Percentiles rank a stretch among this genome's conserved stretches.
phyloP scores from a whole-genome alignment of 2,329 filamentous ascomycete species.

The Falciphora oryzae region DNA sequence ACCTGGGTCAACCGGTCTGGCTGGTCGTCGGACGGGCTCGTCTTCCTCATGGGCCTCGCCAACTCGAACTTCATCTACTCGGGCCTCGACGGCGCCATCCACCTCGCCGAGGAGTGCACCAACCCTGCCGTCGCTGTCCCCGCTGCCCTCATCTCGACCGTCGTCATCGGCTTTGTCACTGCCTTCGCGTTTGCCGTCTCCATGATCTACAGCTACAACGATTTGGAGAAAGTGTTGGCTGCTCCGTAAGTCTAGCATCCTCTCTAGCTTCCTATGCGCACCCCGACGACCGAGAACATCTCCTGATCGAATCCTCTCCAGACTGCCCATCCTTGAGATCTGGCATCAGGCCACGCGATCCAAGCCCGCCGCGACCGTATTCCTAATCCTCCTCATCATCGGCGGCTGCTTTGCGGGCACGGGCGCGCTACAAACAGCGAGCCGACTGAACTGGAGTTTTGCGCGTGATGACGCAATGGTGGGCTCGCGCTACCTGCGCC shows the following conservation, averaged over 20 bases:
- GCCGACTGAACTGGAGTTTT: slow-evolving; percentile 29
- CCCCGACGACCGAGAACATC: neutral
- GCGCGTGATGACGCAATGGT: neutral
- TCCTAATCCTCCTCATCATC: slow-evolving; percentile 30
- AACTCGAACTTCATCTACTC: slow-evolving; percentile 35
- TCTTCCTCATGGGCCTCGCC: slow-evolving; percentile 32
- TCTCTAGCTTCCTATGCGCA: neutral
- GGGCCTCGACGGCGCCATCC: slow-evolving; percentile 50
- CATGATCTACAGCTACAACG: slow-evolving; percentile 53
- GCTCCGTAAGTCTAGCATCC: slow-evolving; percentile 9
- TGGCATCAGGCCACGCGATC: slow-evolving; percentile 36
- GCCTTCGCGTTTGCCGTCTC: slow-evolving; percentile 53
- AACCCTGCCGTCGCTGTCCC: slow-evolving; percentile 52
- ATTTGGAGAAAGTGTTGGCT: slow-evolving; percentile 34
- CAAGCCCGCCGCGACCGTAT: slow-evolving; percentile 31
- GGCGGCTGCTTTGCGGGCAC: slow-evolving; percentile 39
- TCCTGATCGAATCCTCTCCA: slow-evolving; percentile 18
- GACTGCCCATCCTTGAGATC: slow-evolving; percentile 40
- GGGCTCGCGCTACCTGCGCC: neutral
- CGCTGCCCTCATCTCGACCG: slow-evolving; percentile 50
- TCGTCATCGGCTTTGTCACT: slow-evolving; percentile 49
- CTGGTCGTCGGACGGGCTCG: slow-evolving; percentile 13
- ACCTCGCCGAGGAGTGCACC: slow-evolving; percentile 52
- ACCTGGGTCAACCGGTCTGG: slow-evolving; percentile 32
- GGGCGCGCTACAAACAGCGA: slow-evolving; percentile 37